Conservation (phyloP, 768 basidiomycete species). For the Lyophyllum semitale region DNA sequence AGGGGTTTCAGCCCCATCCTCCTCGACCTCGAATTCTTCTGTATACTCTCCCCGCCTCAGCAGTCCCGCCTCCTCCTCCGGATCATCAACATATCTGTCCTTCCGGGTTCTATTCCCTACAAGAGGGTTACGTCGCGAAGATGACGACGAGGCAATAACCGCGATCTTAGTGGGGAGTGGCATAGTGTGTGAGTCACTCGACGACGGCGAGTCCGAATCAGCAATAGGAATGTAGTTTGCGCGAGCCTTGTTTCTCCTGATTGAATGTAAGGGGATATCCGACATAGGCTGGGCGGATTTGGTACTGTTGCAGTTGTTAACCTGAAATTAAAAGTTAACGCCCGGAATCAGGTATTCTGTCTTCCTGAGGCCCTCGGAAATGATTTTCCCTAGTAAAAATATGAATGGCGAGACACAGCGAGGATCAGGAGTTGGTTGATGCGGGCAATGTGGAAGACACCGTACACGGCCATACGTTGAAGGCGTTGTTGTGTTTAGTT, state of each 20-base stretch:
- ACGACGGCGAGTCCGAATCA: conserved; percentile 26
- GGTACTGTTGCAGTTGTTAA: too few species aligned
- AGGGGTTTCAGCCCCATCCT: conserved; percentile 15
- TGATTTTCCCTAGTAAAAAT: background rate
- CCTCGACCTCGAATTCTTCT: conserved; percentile 39
- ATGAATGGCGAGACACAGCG: too few species aligned
- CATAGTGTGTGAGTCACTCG: conserved; percentile 23
- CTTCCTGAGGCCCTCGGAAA: background rate
- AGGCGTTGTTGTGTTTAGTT: too few species aligned
- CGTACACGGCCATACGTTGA: too few species aligned
- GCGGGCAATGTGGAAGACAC: too few species aligned
- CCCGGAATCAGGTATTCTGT: background rate
- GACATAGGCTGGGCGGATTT: conserved; percentile 46
- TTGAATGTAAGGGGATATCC: conserved; percentile 70
- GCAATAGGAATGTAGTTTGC: conserved; percentile 48
- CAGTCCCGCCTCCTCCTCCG: conserved; percentile 61
- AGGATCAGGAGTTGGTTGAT: too few species aligned
- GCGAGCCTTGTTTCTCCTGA: conserved; percentile 53
- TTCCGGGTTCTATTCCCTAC: conserved; percentile 45
- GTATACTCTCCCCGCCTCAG: conserved; percentile 42
- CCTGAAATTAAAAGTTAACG: background rate
- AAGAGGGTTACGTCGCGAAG: conserved; percentile 22
- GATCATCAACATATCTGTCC: conserved; percentile 63
- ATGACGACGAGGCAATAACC: conserved; percentile 26
- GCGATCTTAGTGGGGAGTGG: conserved; percentile 27